Evolutionary conservation across 2,329 filamentous ascomycete species (phyloP).

Genomic region (Aciculosporium take): DNA sequence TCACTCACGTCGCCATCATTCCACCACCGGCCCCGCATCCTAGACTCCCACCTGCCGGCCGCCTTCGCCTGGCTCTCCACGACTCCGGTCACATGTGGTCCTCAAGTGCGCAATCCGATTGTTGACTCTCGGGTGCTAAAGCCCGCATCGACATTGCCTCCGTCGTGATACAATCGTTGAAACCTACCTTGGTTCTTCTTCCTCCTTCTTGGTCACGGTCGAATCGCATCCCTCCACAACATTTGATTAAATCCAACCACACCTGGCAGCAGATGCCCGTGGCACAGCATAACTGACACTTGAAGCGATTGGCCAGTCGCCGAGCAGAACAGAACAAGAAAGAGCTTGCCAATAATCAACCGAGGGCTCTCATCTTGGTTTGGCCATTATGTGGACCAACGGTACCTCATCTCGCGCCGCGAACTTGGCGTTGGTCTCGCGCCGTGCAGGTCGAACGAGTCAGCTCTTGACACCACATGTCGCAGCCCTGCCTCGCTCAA

Average conservation of each 20-base stretch:
- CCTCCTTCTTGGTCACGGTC: not conserved
- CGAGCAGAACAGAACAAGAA: slow-evolving; percentile 1
- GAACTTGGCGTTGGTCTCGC: slow-evolving; percentile 1
- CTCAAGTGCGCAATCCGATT: not conserved
- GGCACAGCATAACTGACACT: not conserved
- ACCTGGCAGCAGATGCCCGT: slow-evolving; percentile 1
- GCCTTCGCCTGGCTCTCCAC: not conserved
- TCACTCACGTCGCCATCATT: slow-evolving; percentile 1
- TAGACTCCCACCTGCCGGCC: not conserved
- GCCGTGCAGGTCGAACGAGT: slow-evolving; percentile 1
- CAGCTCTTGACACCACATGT: slow-evolving; percentile 1
- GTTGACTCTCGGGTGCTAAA: not conserved
- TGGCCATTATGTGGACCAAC: slow-evolving; percentile 2
- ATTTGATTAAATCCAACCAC: not conserved
- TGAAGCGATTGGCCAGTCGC: not conserved
- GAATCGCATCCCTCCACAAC: not conserved
- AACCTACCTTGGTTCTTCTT: too few species aligned
- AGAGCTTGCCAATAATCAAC: too few species aligned
- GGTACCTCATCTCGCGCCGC: not conserved
- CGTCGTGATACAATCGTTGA: not conserved
- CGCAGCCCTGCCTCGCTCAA: slow-evolving; percentile 2
- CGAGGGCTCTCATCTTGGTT: not conserved
- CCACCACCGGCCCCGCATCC: slow-evolving; percentile 1
- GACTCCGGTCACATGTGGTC: slow-evolving; percentile 5
- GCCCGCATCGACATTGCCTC: slow-evolving; percentile 1